Conservation (phyloP, 495 filamentous ascomycete species). For the Neurospora africana region DNA sequence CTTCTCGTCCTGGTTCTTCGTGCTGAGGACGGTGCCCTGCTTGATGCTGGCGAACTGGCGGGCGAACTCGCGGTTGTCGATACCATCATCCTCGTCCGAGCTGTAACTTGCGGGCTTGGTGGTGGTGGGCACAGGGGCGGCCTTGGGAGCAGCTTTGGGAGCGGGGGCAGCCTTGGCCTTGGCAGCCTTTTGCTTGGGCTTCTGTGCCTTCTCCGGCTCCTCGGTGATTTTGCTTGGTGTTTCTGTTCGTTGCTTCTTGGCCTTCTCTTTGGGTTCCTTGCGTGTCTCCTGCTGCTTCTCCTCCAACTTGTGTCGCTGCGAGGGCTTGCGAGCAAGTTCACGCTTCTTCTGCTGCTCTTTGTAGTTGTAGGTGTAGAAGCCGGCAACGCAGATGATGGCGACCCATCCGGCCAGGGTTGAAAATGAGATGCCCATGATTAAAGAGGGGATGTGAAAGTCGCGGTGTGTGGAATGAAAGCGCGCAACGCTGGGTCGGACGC, state of each 20-base stretch:
- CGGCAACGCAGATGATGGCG: constrained; percentile 42
- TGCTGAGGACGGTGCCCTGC: constrained; percentile 46
- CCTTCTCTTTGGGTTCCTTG: constrained; percentile 25
- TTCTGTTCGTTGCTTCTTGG: constrained; percentile 21
- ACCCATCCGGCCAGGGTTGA: constrained; percentile 46
- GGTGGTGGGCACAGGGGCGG: constrained; percentile 7
- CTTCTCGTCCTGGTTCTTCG: constrained; percentile 50
- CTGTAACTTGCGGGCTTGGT: constrained; percentile 20
- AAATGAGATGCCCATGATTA: constrained; percentile 30
- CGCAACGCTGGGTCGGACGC: not conserved
- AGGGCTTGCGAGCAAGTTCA: constrained; percentile 1
- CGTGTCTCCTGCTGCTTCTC: constrained; percentile 28
- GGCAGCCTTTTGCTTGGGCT: constrained; percentile 21
- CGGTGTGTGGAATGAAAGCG: not conserved
- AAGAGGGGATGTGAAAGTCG: not conserved
- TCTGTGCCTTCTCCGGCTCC: constrained; percentile 20
- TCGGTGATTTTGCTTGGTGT: constrained; percentile 15
- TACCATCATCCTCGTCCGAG: constrained; percentile 46
- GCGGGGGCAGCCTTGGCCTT: constrained; percentile 2
- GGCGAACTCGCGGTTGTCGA: constrained; percentile 64
- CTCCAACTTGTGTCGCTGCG: constrained; percentile 19
- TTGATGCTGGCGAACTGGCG: constrained; percentile 57
- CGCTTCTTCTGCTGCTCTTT: constrained; percentile 11
- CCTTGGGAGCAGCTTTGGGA: not conserved
- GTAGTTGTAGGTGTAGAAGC: constrained; percentile 13